Conservation (phyloP, 805 yeast genomes). For the Schwanniomyces polymorphus region DNA sequence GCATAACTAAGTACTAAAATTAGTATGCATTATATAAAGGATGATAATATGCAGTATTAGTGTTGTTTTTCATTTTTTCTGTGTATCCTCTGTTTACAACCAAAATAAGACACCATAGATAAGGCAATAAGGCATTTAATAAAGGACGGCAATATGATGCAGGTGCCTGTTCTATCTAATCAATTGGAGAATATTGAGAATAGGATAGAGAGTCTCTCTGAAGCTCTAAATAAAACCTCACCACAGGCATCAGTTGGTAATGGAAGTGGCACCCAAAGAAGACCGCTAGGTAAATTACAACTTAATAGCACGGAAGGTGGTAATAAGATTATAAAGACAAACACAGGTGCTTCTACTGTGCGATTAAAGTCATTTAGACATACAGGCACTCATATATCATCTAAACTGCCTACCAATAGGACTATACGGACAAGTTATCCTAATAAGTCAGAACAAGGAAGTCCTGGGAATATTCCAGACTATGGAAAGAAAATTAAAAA, state of each 20-base stretch:
- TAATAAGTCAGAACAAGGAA: slow-evolving; percentile 1
- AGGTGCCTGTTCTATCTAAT: slow-evolving; percentile 8
- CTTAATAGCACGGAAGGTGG: slow-evolving; percentile 3
- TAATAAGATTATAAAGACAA: neutral
- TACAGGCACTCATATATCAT: slow-evolving; percentile 1
- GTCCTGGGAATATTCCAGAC: neutral
- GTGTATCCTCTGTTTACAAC: neutral
- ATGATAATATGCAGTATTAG: neutral
- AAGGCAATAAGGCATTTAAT: neutral
- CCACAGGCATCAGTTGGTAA: neutral
- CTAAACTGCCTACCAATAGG: slow-evolving; percentile 4
- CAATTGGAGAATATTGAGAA: slow-evolving; percentile 20
- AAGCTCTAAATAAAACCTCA: slow-evolving; percentile 8
- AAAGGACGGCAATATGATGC: neutral
- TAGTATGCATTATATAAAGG: neutral
- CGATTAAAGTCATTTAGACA: neutral
- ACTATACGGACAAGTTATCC: neutral
- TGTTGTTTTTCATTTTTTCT: neutral
- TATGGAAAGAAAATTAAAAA: neutral
- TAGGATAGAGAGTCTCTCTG: slow-evolving; percentile 18
- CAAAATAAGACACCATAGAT: neutral
- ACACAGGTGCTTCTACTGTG: neutral
- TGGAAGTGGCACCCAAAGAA: slow-evolving; percentile 1
- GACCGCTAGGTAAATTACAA: slow-evolving; percentile 8
- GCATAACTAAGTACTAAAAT: no score